Evolutionary conservation across 768 basidiomycete genomes (phyloP).

Genomic region (Mrakia blollopis): DNA sequence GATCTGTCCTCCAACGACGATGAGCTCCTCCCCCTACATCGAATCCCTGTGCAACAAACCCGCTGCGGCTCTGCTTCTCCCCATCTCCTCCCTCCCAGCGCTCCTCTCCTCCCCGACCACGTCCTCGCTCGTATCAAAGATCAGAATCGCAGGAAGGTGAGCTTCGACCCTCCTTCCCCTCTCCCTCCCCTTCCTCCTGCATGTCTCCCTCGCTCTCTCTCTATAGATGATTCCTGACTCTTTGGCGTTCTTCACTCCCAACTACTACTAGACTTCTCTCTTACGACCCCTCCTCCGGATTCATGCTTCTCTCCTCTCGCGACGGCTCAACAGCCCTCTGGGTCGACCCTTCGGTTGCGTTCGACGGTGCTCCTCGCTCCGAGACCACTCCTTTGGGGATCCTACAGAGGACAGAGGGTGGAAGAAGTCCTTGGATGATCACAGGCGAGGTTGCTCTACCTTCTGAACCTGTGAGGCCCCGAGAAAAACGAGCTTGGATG

Average conservation of each 20-base stretch:
- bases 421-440: conserved; percentile 10
- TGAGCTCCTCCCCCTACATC: background rate
- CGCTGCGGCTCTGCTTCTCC: background rate
- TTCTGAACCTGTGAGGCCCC: background rate
- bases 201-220: background rate
- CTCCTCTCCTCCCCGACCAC: background rate
- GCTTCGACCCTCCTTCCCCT: conserved; percentile 1
- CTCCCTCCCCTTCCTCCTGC: background rate
- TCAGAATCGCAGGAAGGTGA: conserved; percentile 18
- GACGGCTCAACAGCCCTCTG: background rate
- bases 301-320: conserved; percentile 7
- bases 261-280: background rate
- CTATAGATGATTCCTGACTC: background rate
- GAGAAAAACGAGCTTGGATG: no score
- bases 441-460: background rate
- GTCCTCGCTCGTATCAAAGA: background rate
- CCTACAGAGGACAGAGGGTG: background rate
- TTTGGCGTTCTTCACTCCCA: background rate
- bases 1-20: background rate
- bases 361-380: background rate
- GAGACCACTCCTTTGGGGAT: background rate
- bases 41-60: conserved; percentile 24
- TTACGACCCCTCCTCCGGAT: conserved; percentile 7
- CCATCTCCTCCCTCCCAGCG: background rate
- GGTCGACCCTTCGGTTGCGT: background rate